These are phyloP conservation scores for Podospora sp. DNA, from an alignment of 495 filamentous ascomycete species.

Conservation along the genomic window DNA sequence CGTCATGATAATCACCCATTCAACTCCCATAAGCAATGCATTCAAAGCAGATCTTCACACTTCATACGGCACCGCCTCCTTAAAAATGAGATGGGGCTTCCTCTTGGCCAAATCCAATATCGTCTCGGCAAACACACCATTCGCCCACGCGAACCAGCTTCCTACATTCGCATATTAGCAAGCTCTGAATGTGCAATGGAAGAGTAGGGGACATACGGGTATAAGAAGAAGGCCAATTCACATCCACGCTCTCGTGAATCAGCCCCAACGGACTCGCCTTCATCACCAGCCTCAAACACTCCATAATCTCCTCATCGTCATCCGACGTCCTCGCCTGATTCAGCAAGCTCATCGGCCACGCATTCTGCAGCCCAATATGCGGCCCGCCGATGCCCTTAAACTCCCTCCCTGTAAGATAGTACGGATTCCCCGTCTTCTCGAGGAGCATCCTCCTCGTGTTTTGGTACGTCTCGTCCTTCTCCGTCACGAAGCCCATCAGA, in stretches of 20 bases:
- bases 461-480: constrained; percentile 69
- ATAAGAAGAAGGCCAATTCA: constrained; percentile 71
- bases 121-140: constrained; percentile 92
- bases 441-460: constrained; percentile 95
- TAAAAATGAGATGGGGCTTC: constrained; percentile 88
- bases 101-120: constrained; percentile 84
- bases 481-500: constrained; percentile 77
- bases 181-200: not conserved
- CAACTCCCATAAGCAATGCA: not conserved
- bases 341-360: constrained; percentile 97
- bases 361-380: constrained; percentile 79
- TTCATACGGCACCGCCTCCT: constrained; percentile 52
- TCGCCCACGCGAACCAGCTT: constrained; percentile 98
- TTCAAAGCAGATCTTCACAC: constrained; percentile 23
- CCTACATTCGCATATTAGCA: constrained; percentile 51
- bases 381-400: constrained; percentile 87
- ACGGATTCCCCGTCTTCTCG: constrained; percentile 77
- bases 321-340: constrained; percentile 90
- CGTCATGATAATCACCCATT: not conserved
- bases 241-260: constrained; percentile 90
- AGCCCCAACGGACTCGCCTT: constrained; percentile 73
- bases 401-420: constrained; percentile 75
- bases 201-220: constrained; percentile 60
- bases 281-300: constrained; percentile 71
- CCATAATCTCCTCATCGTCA: constrained; percentile 78